A percentile compares a stretch with the other conserved stretches of the same genome.
phyloP scores from a whole-genome alignment of 805 yeast genomes.

The Sungouiella blattae region DNA sequence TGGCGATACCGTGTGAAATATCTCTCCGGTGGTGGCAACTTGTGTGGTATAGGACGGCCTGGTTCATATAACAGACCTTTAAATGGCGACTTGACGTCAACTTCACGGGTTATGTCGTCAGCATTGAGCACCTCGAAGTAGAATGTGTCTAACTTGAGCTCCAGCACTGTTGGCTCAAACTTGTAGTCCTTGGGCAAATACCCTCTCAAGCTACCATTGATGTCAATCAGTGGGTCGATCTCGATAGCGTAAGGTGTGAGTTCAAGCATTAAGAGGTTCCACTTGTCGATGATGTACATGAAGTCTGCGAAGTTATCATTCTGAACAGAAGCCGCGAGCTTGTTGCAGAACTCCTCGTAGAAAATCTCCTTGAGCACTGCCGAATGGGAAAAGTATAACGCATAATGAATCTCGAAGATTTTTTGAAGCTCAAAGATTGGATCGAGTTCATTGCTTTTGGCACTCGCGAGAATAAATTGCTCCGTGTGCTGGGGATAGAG shows the following conservation, averaged over 20 bases:
- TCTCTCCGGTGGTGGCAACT: neutral
- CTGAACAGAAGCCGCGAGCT: conserved; percentile 27
- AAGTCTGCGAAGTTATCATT: conserved; percentile 33
- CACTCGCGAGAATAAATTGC: conserved; percentile 44
- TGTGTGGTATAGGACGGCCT: no score
- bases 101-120: conserved; percentile 5
- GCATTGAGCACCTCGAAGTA: conserved; percentile 15
- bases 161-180: conserved; percentile 8
- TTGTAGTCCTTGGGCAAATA: conserved; percentile 10
- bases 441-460: conserved; percentile 55
- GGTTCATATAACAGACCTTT: no score
- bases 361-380: conserved; percentile 27
- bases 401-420: conserved; percentile 37
- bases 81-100: conserved; percentile 1
- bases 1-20: conserved; percentile 12
- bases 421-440: conserved; percentile 61
- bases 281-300: conserved; percentile 35
- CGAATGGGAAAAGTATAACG: conserved; percentile 40
- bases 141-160: conserved; percentile 12
- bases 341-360: conserved; percentile 29
- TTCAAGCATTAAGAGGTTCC: conserved; percentile 38
- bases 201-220: conserved; percentile 13
- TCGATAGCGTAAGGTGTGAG: conserved; percentile 30
- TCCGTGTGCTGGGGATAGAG: conserved; percentile 43
- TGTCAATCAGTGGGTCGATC: conserved; percentile 15